Base-by-base conservation (phyloP, 169 alveolate species). In the Cryptosporidium sp. region DNA sequence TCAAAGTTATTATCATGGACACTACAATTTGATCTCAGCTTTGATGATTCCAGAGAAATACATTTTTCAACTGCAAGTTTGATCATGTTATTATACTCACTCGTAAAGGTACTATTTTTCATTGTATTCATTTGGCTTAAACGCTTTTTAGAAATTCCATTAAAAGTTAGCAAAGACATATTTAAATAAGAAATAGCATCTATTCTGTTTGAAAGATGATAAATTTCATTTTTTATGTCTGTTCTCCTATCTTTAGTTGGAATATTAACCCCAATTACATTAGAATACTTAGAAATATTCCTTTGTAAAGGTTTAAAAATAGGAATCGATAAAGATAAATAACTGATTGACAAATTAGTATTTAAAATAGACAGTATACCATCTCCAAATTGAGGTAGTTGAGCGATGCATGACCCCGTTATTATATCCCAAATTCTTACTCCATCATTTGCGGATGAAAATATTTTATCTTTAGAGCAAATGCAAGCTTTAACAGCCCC, bases 391-490 rank as follows among this genome's bases (percentile, higher is more conserved):
- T 80, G 89, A 6, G 89, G 58, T 44, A 80, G 23, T 4, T 80
- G 75, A 42, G 65, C 26, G 14, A 62, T 37, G 45, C 89, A 62
- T 62, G 89, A 21, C 7, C 75, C 80, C 1, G 89, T 26, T 31
- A 26, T 29, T 37, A 80, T 44, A 44, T 80, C 75, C 89, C 89
- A 80, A 39, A 80, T 31, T 29, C 89, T 56, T 18, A 80, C 75
- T 3, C 89, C 75, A 67, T 80, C 89, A 61, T 16, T 29, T 21
- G 80, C 89, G n/a, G 89, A 80, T 16, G 89, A 80, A 62, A 44
- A 35, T 16, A 80, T 33, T 23, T 23, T 60, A 31, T 42, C 42
- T 5, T 35, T 80, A 6, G 67, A 21, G n/a, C 29, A 65, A n/a
- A n/a, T 37, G 29, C 89, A 80, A 44, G 29, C 23, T 16, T 62